Evolutionary conservation across 2,329 filamentous ascomycete genomes (phyloP), one percentile per base, ranked within the genome.

Genomic region (Mycosphaerelloides madeirae): DNA sequence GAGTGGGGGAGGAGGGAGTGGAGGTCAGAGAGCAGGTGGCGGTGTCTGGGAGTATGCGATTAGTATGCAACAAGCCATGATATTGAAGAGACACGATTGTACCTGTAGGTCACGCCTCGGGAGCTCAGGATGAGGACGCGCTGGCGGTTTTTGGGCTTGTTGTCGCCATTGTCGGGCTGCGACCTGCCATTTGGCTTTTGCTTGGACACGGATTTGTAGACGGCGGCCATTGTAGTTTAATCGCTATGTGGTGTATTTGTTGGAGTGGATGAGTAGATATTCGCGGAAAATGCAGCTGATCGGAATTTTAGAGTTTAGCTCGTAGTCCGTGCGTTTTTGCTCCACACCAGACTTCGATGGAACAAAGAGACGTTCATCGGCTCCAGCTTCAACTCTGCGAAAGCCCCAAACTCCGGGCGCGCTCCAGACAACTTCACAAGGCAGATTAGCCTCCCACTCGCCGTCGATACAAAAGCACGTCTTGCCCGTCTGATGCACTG

Each of bases 11-110:
- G 82, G 68, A 98, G 82, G 22, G 85, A 78, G 46, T 88, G 81
- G 37, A 98, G 76, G 63, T 98, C 93, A 62, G 90, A 87, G 51
- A 98, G 78, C 33, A 98, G 76, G 71, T 98, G 93, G 33, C 93
- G 85, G 68, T 96, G 93, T 68, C 91, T 94, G 58, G 31, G 48
- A 31, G 28, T 12, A 14, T 25, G 9, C 8, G n/a, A 25, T 48
- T 31, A 48, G 35, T 36, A 36, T 15, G 15, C n/a, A 31, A 43
- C 18, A 18, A 16, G 6, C 11, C n/a, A 19, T n/a, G 18, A 33
- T 13, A 40, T 18, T 31, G 16, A 6, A 13, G 38, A 20, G 14
- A 16, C 14, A 6, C n/a, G n/a, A n/a, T 29, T 37, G 28, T 51
- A 89, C 84, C 85, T 79, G 69, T 87, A 89, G 28, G 91, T 95